phyloP scores from a whole-genome alignment of 768 basidiomycete genomes.

The Gelatoporia subvermispora region DNA sequence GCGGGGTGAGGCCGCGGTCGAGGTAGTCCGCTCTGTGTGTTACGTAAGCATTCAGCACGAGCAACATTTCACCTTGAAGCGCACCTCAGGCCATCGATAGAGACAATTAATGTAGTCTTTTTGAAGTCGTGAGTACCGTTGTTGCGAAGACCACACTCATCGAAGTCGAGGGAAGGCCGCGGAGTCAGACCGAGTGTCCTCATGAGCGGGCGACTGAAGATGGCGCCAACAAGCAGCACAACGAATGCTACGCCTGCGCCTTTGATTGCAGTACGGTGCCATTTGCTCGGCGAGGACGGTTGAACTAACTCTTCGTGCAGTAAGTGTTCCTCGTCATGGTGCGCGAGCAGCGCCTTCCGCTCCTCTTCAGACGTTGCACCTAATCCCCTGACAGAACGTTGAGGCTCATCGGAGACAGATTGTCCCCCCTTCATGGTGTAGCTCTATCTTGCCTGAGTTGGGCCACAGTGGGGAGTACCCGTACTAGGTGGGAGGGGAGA shows the following conservation, averaged over 20 bases:
- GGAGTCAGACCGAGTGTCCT: background rate
- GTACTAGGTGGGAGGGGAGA: too few species aligned
- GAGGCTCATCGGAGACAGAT: too few species aligned
- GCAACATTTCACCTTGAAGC: conserved; percentile 7
- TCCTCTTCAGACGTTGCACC: conserved; percentile 1
- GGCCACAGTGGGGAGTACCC: too few species aligned
- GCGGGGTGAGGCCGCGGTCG: conserved; percentile 79
- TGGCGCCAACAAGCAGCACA: background rate
- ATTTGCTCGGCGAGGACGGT: background rate
- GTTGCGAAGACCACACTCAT: conserved; percentile 25
- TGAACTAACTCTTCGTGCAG: background rate
- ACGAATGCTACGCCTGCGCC: background rate
- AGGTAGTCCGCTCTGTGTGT: conserved; percentile 76
- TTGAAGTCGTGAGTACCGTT: conserved; percentile 85
- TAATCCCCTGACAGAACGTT: background rate
- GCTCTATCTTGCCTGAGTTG: too few species aligned
- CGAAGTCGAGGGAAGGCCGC: background rate
- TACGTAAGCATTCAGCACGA: conserved; percentile 5
- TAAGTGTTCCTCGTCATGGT: background rate
- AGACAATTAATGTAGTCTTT: conserved; percentile 77
- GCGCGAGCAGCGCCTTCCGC: conserved; percentile 1
- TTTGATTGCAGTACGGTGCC: background rate
- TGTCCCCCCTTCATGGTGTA: too few species aligned
- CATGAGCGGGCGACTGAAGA: conserved; percentile 1
- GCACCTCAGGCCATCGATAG: conserved; percentile 81